Evolutionary conservation across 306 rosid species (phyloP).

Genomic region (Alnus glutinosa): DNA sequence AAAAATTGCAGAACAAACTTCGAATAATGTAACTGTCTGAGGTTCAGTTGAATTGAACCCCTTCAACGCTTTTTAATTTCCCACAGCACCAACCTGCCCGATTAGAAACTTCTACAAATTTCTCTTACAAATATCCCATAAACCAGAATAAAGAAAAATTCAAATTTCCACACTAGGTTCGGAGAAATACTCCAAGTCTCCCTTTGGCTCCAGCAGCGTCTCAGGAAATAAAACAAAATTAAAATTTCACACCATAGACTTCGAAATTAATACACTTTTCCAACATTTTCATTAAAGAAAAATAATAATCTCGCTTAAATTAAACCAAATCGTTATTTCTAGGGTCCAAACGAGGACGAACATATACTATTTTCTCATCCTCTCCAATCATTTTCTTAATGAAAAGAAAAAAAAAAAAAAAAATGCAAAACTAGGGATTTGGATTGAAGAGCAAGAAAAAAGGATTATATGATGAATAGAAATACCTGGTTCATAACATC

Average conservation of each 20-base stretch:
- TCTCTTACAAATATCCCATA: neutral
- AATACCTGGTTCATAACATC: constrained; percentile 92
- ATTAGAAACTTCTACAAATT: neutral
- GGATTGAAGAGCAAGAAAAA: neutral
- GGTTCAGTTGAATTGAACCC: neutral
- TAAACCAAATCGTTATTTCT: neutral
- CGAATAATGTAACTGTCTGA: neutral
- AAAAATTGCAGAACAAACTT: neutral
- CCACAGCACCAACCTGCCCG: neutral
- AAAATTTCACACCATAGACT: neutral
- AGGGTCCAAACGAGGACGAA: neutral
- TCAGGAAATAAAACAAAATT: neutral
- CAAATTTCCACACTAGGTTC: neutral
- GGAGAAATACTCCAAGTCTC: neutral
- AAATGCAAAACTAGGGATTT: neutral
- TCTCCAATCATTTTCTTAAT: neutral
- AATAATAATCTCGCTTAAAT: neutral
- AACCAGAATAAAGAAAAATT: neutral
- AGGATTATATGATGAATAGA: neutral
- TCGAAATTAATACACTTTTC: neutral
- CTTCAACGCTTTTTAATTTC: neutral
- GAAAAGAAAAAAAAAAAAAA: neutral
- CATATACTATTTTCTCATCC: neutral
- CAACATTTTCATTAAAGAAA: neutral
- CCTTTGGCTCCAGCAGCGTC: neutral